Base-by-base conservation (phyloP, 1,139 yeast genomes). In the Debaryomyces nepalensis region DNA sequence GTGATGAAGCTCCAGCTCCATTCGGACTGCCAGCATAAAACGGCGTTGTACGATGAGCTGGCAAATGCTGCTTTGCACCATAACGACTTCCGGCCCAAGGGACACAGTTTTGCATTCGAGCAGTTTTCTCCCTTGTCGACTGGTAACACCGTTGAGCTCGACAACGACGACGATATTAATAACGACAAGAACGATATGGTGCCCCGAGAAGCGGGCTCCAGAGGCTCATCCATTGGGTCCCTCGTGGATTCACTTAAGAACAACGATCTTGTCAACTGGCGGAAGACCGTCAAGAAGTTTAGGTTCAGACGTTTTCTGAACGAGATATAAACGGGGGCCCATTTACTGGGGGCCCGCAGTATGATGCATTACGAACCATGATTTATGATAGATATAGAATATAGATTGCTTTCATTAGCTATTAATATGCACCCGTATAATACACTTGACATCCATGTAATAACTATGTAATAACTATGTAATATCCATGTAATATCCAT, bases 231-330 rank as follows among this genome's bases (percentile, higher is more conserved):
- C 4, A 41, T 58, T 12, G 59, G 62, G 5, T 52, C 58, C 1
- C 47, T 58, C 11, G 57, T 58, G 40, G 63, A 58, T 26, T 51
- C 49, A 12, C 41, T 58, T 20, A 49, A 45, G 35, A 44, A 44
- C 31, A 50, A 48, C 39, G 63, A 58, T 34, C 49, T 53, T 40
- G 41, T 51, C 12, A 54, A 51, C 32, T 56, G 58, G 60, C 57
- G 57, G 40, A 60, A 56, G 49, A 55, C 61, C 14, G 58, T 53
- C 33, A 63, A 59, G 48, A 61, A 58, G 41, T 54, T 64, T 38
- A 59, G 55, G 33, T 46, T 60, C 22, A 51, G 69, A 33, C 51
- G 68, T 32, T 58, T 56, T 39, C 56, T 58, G 37, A 56, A 58
- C 34, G 60, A 57, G 29, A 24, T 41, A 37, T 24, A 16, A 19